phyloP scores from a whole-genome alignment of 2,329 filamentous ascomycete genomes.

The Aspergillus terreus region DNA sequence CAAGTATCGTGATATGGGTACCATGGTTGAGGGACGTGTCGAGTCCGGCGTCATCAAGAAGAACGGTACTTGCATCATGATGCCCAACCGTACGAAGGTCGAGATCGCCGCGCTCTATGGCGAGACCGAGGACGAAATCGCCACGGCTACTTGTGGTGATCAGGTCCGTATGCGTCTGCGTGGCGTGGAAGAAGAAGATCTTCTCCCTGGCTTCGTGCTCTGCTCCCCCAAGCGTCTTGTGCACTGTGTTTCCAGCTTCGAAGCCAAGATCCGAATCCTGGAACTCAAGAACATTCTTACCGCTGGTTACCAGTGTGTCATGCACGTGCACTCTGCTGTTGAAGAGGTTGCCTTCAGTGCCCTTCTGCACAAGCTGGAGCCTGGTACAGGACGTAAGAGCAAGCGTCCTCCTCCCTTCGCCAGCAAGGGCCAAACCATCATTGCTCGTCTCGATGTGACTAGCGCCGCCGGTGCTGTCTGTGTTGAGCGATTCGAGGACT shows the following conservation, averaged over 20 bases:
- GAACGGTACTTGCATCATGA: slow-evolving; percentile 79
- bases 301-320: slow-evolving; percentile 94
- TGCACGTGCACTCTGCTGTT: slow-evolving; percentile 95
- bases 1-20: slow-evolving; percentile 97
- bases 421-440: slow-evolving; percentile 75
- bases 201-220: slow-evolving; percentile 90
- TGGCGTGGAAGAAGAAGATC: slow-evolving; percentile 95
- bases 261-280: slow-evolving; percentile 93
- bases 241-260: slow-evolving; percentile 83
- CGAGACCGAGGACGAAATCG: slow-evolving; percentile 91
- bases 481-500: slow-evolving; percentile 92
- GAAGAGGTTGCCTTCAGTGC: slow-evolving; percentile 92
- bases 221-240: slow-evolving; percentile 93
- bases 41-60: slow-evolving; percentile 94
- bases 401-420: slow-evolving; percentile 91
- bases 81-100: slow-evolving; percentile 85
- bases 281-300: slow-evolving; percentile 92
- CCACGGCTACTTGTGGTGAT: slow-evolving; percentile 81
- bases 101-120: slow-evolving; percentile 84
- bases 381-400: slow-evolving; percentile 88
- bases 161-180: slow-evolving; percentile 89
- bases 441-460: slow-evolving; percentile 83
- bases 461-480: slow-evolving; percentile 84
- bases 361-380: slow-evolving; percentile 90
- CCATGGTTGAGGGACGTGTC: slow-evolving; percentile 95